These are phyloP conservation scores for Sphaerosporella brunnea DNA, from an alignment of 495 filamentous ascomycete species.

Conservation along the genomic window DNA sequence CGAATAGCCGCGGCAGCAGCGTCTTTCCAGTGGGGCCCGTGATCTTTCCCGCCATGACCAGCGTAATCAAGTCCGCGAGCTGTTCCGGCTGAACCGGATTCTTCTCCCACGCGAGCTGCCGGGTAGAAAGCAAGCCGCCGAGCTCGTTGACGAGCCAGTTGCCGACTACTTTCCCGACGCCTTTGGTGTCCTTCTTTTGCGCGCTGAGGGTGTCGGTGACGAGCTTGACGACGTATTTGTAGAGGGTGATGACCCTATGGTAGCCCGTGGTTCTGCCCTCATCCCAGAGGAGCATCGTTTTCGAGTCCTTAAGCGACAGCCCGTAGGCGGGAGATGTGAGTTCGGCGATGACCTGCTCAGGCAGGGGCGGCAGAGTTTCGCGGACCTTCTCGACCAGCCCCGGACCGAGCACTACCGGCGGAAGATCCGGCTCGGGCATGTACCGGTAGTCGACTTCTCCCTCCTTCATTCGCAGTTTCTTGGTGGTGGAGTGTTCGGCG, in stretches of 20 bases:
- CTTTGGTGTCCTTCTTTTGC: constrained; percentile 10
- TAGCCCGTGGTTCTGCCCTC: constrained; percentile 33
- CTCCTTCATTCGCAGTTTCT: constrained; percentile 70
- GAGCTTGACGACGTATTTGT: constrained; percentile 44
- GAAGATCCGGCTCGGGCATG: constrained; percentile 92
- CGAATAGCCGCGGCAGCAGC: constrained; percentile 14
- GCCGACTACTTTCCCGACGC: constrained; percentile 15
- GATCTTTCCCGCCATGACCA: constrained; percentile 24
- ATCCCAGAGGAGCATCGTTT: constrained; percentile 60
- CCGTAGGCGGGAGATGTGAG: constrained; percentile 39
- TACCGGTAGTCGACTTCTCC: constrained; percentile 95
- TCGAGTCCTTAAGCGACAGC: constrained; percentile 70
- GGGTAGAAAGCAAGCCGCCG: constrained; percentile 49
- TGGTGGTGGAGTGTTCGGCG: constrained; percentile 57
- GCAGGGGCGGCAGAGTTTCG: constrained; percentile 43
- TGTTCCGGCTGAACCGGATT: constrained; percentile 39
- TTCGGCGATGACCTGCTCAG: constrained; percentile 47
- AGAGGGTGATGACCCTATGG: constrained; percentile 64
- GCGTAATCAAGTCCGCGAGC: constrained; percentile 51
- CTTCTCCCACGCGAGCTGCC: constrained; percentile 36
- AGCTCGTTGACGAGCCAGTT: constrained; percentile 64
- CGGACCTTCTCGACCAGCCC: constrained; percentile 48
- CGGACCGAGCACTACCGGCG: constrained; percentile 54
- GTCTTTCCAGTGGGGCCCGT: constrained; percentile 24
- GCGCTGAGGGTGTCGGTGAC: too few species aligned